Conservation (phyloP, 208 protist species). For the Leishmania guyanensis region DNA sequence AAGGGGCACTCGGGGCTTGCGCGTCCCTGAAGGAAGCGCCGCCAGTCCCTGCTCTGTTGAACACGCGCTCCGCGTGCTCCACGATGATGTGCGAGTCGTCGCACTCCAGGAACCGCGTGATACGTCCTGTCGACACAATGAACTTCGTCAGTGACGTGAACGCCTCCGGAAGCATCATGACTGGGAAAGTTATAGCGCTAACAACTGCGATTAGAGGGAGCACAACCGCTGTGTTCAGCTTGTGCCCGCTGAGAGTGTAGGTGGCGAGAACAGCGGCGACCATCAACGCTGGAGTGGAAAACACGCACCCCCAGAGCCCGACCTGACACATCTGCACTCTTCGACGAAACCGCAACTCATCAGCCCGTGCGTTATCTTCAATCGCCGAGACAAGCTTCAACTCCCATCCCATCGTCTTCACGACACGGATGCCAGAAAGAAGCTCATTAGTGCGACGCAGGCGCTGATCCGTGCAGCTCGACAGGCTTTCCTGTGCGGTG, state of each 20-base stretch:
- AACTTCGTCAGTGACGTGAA: slow-evolving; percentile 63
- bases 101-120: slow-evolving; percentile 73
- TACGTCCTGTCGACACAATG: slow-evolving; percentile 64
- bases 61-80: slow-evolving; percentile 7
- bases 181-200: slow-evolving; percentile 72
- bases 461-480: slow-evolving; percentile 76
- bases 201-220: slow-evolving; percentile 86
- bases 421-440: slow-evolving; percentile 86
- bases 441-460: slow-evolving; percentile 92
- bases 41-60: not conserved
- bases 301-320: slow-evolving; percentile 37
- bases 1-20: not conserved
- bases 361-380: slow-evolving; percentile 31
- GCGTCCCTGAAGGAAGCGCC: not conserved
- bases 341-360: slow-evolving; percentile 42
- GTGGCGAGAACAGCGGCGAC: slow-evolving; percentile 45
- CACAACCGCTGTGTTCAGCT: slow-evolving; percentile 68
- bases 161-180: slow-evolving; percentile 73
- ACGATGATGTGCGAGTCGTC: slow-evolving; percentile 35
- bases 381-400: slow-evolving; percentile 46
- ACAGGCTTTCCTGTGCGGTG: slow-evolving; percentile 18
- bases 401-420: slow-evolving; percentile 95
- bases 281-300: slow-evolving; percentile 53
- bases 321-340: slow-evolving; percentile 31
- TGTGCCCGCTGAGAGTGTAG: slow-evolving; percentile 45